Base-by-base conservation (phyloP, 768 basidiomycete genomes). In the Rhodotorula kratochvilovae region DNA sequence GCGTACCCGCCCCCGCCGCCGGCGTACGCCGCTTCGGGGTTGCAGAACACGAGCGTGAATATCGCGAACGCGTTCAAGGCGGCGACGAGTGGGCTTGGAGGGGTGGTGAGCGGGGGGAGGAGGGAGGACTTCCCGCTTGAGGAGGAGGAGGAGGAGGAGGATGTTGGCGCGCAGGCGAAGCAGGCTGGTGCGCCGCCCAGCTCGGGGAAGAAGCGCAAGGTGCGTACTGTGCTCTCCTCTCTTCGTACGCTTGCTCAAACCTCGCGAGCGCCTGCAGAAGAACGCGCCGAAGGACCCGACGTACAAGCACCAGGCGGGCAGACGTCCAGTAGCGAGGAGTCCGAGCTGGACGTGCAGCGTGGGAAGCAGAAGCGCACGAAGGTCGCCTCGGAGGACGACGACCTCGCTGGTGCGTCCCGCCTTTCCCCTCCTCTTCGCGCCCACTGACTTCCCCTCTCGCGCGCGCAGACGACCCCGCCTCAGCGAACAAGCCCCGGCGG, bases 31-130 rank as follows among this genome's bases (percentile, higher is more conserved):
- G 5, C 33, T 27, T 36, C 19, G 4, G 50, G 48, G 21, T 39
- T 5, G 16, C 36, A 69, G 42, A 69, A 90, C 80, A 92, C 91
- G 56, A 88, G 90, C 29, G 91, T 92, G 61, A 89, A 90, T 80
- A 88, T 91, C 77, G 91, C 90, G 17, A 85, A 86, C 76, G 91
- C 91, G 42, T 89, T 93, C 78, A 82, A 84, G 74, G 87, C 88
- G 79, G 91, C 91, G 29, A 89, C 85, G 36, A 72, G 36, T 46
- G 64, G 54, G 10, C 21, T 42, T 2, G 71, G 61, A 3, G n/a
- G 53, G 15, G 62, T 61, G 2, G 42, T 55, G 42, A 68, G 39
- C 11, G 65, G 51, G 5, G 66, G 65, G 29, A 64, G 68, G 48
- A 56, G 58, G 56, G 72, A 67, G 62, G 66, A 70, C 45, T 65